phyloP scores from a whole-genome alignment of 805 yeast genomes.

The Kodamaea restingae region DNA sequence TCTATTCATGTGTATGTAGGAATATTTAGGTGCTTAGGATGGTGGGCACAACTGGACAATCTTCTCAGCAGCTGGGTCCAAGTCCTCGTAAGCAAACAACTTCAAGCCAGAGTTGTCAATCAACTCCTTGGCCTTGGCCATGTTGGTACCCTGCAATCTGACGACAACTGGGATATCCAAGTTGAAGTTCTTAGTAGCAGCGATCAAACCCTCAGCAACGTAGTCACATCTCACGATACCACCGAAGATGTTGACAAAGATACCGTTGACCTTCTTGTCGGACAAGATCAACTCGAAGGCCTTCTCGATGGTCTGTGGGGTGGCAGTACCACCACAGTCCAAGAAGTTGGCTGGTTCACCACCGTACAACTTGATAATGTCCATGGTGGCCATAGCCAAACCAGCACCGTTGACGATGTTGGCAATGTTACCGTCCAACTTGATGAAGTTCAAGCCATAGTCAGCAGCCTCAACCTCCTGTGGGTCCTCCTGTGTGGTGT shows the following conservation, averaged over 20 bases:
- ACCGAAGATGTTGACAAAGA: conserved; percentile 97
- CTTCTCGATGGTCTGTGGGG: conserved; percentile 95
- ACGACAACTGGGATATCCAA: conserved; percentile 93
- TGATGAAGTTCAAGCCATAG: conserved; percentile 91
- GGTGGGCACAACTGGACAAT: conserved; percentile 68
- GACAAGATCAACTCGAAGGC: conserved; percentile 92
- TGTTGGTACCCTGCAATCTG: conserved; percentile 97
- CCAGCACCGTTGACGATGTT: conserved; percentile 99
- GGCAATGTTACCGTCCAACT: conserved; percentile 97
- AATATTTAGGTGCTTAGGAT: background rate
- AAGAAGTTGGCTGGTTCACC: conserved; percentile 99
- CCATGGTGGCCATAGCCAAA: conserved; percentile 99
- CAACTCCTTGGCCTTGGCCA: conserved; percentile 81
- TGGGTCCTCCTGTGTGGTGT: conserved; percentile 94
- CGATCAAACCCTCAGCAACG: conserved; percentile 96
- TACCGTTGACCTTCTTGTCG: conserved; percentile 86
- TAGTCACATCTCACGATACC: conserved; percentile 99
- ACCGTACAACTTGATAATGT: conserved; percentile 95
- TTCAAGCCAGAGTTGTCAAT: conserved; percentile 86
- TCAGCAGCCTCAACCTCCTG: conserved; percentile 91
- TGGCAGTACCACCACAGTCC: conserved; percentile 99
- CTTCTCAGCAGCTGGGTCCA: conserved; percentile 96
- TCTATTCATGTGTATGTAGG: background rate
- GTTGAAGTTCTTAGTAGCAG: conserved; percentile 88
- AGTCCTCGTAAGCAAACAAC: conserved; percentile 85